Base-by-base conservation (phyloP, 2,329 filamentous ascomycete genomes). In the Cadophora luteo-olivacea region DNA sequence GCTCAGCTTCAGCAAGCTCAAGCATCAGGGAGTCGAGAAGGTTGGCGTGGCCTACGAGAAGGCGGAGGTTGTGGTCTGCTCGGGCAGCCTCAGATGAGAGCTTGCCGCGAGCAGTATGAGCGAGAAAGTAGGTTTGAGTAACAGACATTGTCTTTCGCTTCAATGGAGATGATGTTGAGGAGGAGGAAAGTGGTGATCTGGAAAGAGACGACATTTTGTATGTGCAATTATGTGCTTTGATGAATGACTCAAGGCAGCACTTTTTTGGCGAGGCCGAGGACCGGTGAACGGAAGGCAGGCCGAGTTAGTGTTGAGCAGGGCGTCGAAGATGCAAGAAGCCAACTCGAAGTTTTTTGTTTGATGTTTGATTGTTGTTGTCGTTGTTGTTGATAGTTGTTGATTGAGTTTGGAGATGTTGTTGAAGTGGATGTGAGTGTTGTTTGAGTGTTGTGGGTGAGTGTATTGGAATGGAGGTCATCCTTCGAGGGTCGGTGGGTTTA, bases 101-200 rank as follows among this genome's bases (percentile, higher is more conserved):
- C 93, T 99, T 99, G 77, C 91, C 91, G 81, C 96, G 90, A 79
- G 96, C 96, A 82, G 94, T 95, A 86, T 97, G 94, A 80, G 96
- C 96, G 77, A 98, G 91, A 85, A 93, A 97, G 91, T 98, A 99
- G 71, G 95, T 98, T 84, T 97, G 94, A 33, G 95, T 97, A 84
- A 98, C 91, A 80, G 92, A 97, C 96, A 98, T 98, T 84, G 91
- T 94, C 82, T 94, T 92, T 84, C 91, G 86, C 80, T 84, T 82
- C 22, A 73, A 71, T 66, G 69, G 72, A 9, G 73, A 73, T 22
- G 67, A 68, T 58, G 71, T 62, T 52, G 74, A 69, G 51, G 71
- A 71, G 48, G 64, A 65, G 63, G 71, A 71, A 51, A 72, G 65
- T 45, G 73, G 70, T 66, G 73, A 73, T 70, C 51, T 61, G 68